Evolutionary conservation across 352 stramenopile species (phyloP).

Genomic region (Phytophthora pistaciae): DNA sequence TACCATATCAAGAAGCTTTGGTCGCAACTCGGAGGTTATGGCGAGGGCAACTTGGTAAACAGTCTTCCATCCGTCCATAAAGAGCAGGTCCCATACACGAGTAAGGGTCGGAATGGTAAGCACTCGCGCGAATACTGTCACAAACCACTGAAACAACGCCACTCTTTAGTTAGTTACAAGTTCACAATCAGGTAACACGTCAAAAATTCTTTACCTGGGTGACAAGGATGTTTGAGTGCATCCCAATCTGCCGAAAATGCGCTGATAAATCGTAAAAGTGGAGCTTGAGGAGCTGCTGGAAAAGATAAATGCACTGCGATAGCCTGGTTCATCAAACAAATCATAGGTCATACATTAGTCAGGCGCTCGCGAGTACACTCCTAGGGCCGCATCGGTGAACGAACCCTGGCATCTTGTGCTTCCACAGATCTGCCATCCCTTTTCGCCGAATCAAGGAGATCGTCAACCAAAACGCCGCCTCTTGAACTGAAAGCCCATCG

Average conservation of each 20-base stretch:
- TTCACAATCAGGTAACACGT: too few species aligned
- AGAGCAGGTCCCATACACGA: constrained; percentile 77
- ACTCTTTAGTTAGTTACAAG: background rate
- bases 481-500: constrained; percentile 43
- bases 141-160: constrained; percentile 71
- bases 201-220: constrained; percentile 59
- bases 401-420: constrained; percentile 81
- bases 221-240: constrained; percentile 83
- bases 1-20: constrained; percentile 69
- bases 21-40: constrained; percentile 64
- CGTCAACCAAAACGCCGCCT: constrained; percentile 71
- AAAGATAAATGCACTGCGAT: constrained; percentile 78
- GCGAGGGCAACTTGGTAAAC: constrained; percentile 77
- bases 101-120: constrained; percentile 52
- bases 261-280: constrained; percentile 74
- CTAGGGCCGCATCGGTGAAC: background rate
- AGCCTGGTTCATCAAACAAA: constrained; percentile 37
- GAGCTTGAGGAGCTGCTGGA: constrained; percentile 72
- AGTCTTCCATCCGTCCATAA: constrained; percentile 84
- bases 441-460: constrained; percentile 61
- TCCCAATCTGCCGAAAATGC: constrained; percentile 79
- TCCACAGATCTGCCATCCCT: constrained; percentile 76
- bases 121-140: constrained; percentile 82
- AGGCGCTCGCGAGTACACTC: background rate
- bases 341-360: too few species aligned